Percentiles rank a stretch among this genome's conserved stretches.
Conservation (phyloP, 78 protist genomes). For the Dictyostelium firmibasis region DNA sequence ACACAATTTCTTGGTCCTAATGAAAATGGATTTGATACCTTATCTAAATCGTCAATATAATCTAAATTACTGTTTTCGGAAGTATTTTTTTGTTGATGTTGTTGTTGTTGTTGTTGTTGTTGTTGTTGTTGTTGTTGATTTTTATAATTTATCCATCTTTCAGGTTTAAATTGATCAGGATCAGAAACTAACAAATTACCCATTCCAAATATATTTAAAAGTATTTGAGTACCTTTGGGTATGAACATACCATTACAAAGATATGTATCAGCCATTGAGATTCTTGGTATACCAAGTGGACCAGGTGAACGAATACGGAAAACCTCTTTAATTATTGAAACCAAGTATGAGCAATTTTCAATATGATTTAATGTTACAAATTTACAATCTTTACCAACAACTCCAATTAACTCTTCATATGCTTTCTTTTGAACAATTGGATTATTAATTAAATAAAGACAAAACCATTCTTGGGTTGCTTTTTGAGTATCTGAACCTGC, state of each 20-base stretch:
- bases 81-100: neutral
- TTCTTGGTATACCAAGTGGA: conserved; percentile 42
- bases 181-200: neutral
- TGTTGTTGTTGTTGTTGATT: neutral
- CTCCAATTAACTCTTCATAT: neutral
- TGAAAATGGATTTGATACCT: neutral
- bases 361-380: neutral
- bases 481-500: neutral
- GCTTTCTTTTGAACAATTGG: conserved; percentile 21
- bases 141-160: conserved; percentile 14
- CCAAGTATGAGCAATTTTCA: neutral
- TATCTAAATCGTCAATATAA: neutral
- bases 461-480: neutral
- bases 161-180: conserved; percentile 38
- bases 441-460: neutral
- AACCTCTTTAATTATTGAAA: neutral
- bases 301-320: conserved; percentile 18
- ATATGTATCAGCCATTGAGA: neutral
- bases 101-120: neutral
- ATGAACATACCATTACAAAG: neutral
- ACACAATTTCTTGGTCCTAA: neutral
- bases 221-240: conserved; percentile 22
- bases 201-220: conserved; percentile 22
- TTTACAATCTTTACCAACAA: neutral
- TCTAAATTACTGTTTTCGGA: neutral